Base-by-base conservation (phyloP, 148 eudicot genomes). In the Nepenthes gracilis region DNA sequence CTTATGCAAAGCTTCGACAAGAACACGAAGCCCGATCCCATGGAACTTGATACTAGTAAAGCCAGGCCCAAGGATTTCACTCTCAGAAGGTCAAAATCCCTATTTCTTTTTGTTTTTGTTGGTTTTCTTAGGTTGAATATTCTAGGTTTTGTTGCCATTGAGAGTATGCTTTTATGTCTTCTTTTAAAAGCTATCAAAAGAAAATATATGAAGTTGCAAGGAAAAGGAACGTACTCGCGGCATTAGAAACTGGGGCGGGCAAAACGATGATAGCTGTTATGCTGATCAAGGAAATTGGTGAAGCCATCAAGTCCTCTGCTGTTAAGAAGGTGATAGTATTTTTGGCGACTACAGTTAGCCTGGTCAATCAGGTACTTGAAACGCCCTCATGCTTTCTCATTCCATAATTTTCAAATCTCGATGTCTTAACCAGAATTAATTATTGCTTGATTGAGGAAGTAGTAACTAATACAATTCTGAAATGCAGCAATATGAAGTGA, bases 341-440 rank as follows among this genome's bases (percentile, higher is more conserved):
- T 71, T 72, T 84, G 74, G 83, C 80, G 54, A 85, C 85, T 15
- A 76, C 89, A 43, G 85, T 76, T 67, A 77, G 70, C 36, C 83
- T 84, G 61, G 83, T 84, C 58, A 80, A 76, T 43, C 85, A 84
- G 85, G 89, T 60, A 68, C 43, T 54, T 62, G 48, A 1, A 3
- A 49, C 58, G 35, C 50, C 1, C 23, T 36, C 47, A 45, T 49
- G 53, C 33, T 43, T 43, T 10, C 23, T 59, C 47, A 45, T 59
- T 4, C 10, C 8, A 9, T 48, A 35, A 12, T 12, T 48, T 15
- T 35, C 10, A 50, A 11, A 51, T 40, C 6, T 40, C 45, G 4
- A 40, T 40, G 45, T 4, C 45, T 3, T 40, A 8, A 40, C 45
- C 4, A 40, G 23, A 23, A 23, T 23, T 23, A 23, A 23, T 23